phyloP scores from a whole-genome alignment of 352 stramenopile species.

The Globisporangium middletonii region DNA sequence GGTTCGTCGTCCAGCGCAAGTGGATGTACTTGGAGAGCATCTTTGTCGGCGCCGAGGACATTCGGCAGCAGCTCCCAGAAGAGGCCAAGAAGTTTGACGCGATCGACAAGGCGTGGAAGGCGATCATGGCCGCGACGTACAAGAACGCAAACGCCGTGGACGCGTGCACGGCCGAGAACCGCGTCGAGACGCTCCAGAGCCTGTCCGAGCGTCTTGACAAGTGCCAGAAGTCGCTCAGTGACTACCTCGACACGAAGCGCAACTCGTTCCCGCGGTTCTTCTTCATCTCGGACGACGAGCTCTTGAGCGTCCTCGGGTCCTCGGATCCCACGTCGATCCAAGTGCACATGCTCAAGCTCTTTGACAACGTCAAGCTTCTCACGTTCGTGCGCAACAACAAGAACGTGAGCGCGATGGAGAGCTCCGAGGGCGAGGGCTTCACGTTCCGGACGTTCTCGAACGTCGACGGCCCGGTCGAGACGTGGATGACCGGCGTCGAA shows the following conservation, averaged over 20 bases:
- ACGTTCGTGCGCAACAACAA: constrained; percentile 89
- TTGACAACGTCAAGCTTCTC: constrained; percentile 93
- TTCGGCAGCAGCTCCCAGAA: constrained; percentile 90
- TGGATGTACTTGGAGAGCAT: constrained; percentile 96
- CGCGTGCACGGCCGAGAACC: constrained; percentile 84
- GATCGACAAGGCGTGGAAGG: constrained; percentile 92
- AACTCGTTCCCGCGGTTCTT: constrained; percentile 93
- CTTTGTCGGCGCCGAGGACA: constrained; percentile 92
- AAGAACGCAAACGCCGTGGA: constrained; percentile 91
- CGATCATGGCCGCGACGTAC: constrained; percentile 89
- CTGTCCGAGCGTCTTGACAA: constrained; percentile 87
- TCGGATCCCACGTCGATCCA: constrained; percentile 91
- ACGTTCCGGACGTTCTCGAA: constrained; percentile 64
- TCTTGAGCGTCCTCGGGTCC: constrained; percentile 88
- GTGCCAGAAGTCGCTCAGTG: constrained; percentile 88
- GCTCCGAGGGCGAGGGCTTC: constrained; percentile 89
- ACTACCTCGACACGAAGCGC: constrained; percentile 88
- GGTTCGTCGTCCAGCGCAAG: constrained; percentile 92
- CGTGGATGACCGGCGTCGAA: constrained; percentile 92
- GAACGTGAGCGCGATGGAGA: constrained; percentile 87
- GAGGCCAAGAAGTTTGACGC: constrained; percentile 93
- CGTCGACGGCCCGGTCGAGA: constrained; percentile 90
- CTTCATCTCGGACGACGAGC: constrained; percentile 93
- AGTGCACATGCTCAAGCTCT: constrained; percentile 94
- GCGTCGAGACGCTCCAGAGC: constrained; percentile 83